Evolutionary conservation across 352 stramenopile genomes (phyloP).

Genomic region (Globisporangium paroecandrum): DNA sequence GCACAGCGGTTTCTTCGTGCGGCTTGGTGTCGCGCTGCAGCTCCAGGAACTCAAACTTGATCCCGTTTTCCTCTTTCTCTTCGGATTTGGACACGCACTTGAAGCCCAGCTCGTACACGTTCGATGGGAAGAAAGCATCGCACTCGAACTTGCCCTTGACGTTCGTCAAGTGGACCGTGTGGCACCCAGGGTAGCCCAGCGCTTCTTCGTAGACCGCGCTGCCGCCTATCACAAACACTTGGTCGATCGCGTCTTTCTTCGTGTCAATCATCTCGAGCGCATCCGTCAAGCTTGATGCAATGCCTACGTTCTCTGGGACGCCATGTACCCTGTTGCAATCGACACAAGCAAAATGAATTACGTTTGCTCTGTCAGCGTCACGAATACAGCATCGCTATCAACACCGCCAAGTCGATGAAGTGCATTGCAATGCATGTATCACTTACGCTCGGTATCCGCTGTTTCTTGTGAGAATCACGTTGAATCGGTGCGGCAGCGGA

Average conservation of each 20-base stretch:
- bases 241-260: slow-evolving; percentile 72
- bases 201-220: slow-evolving; percentile 93
- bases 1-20: not conserved
- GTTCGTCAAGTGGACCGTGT: slow-evolving; percentile 88
- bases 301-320: slow-evolving; percentile 77
- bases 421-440: slow-evolving; percentile 5
- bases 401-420: not conserved
- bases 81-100: slow-evolving; percentile 38
- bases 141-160: slow-evolving; percentile 89
- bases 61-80: slow-evolving; percentile 70
- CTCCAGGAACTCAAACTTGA: slow-evolving; percentile 78
- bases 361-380: not conserved
- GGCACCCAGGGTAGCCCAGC: slow-evolving; percentile 79
- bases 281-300: slow-evolving; percentile 87
- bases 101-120: slow-evolving; percentile 61
- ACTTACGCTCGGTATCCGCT: slow-evolving; percentile 30
- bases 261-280: slow-evolving; percentile 84
- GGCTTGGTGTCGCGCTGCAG: slow-evolving; percentile 32
- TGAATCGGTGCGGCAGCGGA: slow-evolving; percentile 93
- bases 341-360: not conserved
- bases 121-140: slow-evolving; percentile 90
- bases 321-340: slow-evolving; percentile 14
- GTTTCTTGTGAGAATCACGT: slow-evolving; percentile 95
- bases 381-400: not conserved
- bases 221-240: slow-evolving; percentile 98